These are phyloP conservation scores for Penicillium lagena DNA, from an alignment of 495 filamentous ascomycete species.

Conservation along the genomic window DNA sequence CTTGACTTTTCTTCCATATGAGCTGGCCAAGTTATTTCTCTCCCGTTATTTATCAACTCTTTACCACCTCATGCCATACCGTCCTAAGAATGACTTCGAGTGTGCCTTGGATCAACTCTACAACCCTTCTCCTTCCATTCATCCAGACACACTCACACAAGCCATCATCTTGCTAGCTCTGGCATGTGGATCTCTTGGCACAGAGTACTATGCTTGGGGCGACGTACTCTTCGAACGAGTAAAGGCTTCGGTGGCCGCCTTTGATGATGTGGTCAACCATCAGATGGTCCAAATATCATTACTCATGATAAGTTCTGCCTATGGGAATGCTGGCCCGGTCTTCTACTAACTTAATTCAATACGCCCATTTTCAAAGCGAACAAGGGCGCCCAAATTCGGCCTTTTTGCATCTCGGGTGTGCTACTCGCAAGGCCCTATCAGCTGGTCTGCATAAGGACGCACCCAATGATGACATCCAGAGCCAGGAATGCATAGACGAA, in stretches of 20 bases:
- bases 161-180: constrained; percentile 26
- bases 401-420: constrained; percentile 33
- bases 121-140: constrained; percentile 8
- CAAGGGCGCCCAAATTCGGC: constrained; percentile 37
- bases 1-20: constrained; percentile 31
- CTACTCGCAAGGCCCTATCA: constrained; percentile 32
- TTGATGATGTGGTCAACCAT: constrained; percentile 38
- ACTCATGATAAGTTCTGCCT: constrained; percentile 35
- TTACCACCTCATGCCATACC: constrained; percentile 28
- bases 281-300: constrained; percentile 36
- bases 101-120: constrained; percentile 29
- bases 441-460: constrained; percentile 39
- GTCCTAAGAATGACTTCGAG: constrained; percentile 19
- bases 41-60: constrained; percentile 26
- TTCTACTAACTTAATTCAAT: constrained; percentile 2
- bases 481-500: constrained; percentile 23
- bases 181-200: constrained; percentile 26
- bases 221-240: constrained; percentile 35
- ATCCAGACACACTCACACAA: constrained; percentile 19
- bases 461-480: constrained; percentile 17
- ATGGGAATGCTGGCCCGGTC: background rate
- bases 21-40: constrained; percentile 28
- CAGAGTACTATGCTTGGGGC: constrained; percentile 30
- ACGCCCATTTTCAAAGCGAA: constrained; percentile 39
- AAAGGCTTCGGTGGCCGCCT: constrained; percentile 23